A percentile compares a stretch with the other conserved stretches of the same genome.
phyloP scores from a whole-genome alignment of 2,329 filamentous ascomycete species.

The Trichothecium sympodiale region DNA sequence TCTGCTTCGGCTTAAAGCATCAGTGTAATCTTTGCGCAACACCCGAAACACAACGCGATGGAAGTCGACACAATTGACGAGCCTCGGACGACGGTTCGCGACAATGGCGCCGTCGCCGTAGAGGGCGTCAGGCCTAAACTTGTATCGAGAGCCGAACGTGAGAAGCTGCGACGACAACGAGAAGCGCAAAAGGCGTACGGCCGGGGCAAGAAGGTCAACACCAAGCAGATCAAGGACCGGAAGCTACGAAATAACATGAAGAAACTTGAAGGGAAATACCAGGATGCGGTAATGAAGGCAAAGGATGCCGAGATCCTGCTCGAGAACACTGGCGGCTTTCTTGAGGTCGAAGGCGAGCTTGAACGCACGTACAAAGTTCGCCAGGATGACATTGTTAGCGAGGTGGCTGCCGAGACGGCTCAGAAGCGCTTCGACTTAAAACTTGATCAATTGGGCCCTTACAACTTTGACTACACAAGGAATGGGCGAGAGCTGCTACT shows the following conservation, averaged over 20 bases:
- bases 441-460: conserved; percentile 73
- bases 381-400: conserved; percentile 70
- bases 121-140: conserved; percentile 40
- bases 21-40: background rate
- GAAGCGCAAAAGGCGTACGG: conserved; percentile 72
- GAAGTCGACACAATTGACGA: conserved; percentile 24
- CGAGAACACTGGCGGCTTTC: conserved; percentile 74
- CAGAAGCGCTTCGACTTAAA: conserved; percentile 90
- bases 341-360: conserved; percentile 79
- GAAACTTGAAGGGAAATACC: conserved; percentile 70
- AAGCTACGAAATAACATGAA: conserved; percentile 77
- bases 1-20: conserved; percentile 3
- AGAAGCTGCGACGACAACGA: conserved; percentile 39
- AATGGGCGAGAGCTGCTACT: conserved; percentile 81
- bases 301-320: conserved; percentile 93
- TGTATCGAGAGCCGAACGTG: conserved; percentile 36
- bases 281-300: conserved; percentile 68
- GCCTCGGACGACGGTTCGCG: conserved; percentile 24
- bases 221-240: conserved; percentile 71
- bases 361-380: conserved; percentile 88
- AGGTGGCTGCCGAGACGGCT: conserved; percentile 70
- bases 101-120: conserved; percentile 43
- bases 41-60: conserved; percentile 17
- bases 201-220: conserved; percentile 64
- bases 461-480: conserved; percentile 77